A percentile compares a stretch with the other conserved stretches of the same genome.
phyloP scores from a whole-genome alignment of 2,329 filamentous ascomycete species.

The Didymella sp. region DNA sequence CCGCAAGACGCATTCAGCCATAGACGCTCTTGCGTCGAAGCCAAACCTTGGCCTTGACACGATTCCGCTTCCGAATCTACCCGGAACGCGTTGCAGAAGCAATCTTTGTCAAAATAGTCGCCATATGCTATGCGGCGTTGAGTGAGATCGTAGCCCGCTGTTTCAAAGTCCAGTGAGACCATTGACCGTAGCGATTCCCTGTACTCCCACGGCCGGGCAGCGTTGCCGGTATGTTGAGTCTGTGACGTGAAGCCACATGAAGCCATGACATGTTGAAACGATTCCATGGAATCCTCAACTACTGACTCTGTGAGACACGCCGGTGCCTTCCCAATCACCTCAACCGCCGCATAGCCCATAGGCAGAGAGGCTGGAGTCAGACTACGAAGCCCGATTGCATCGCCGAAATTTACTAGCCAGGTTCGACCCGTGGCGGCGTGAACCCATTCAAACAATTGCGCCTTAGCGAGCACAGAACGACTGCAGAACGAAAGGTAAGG shows the following conservation, averaged over 20 bases:
- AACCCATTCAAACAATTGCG: slow-evolving; percentile 44
- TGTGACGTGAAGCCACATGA: slow-evolving; percentile 41
- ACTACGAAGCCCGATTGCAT: slow-evolving; percentile 34
- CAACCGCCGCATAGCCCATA: slow-evolving; percentile 34
- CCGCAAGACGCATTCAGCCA: slow-evolving; percentile 47
- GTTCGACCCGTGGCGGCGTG: slow-evolving; percentile 36
- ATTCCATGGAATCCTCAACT: slow-evolving; percentile 30
- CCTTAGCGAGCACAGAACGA: slow-evolving; percentile 44
- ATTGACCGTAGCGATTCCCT: slow-evolving; percentile 33
- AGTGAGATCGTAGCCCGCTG: slow-evolving; percentile 44
- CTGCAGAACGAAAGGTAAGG: slow-evolving; percentile 39
- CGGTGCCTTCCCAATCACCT: slow-evolving; percentile 36
- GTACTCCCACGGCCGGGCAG: slow-evolving; percentile 46
- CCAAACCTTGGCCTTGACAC: slow-evolving; percentile 29
- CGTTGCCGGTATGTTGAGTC: slow-evolving; percentile 42
- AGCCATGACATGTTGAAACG: slow-evolving; percentile 39
- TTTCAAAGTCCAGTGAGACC: slow-evolving; percentile 41
- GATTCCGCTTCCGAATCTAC: slow-evolving; percentile 23
- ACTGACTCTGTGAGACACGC: slow-evolving; percentile 35
- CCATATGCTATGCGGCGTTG: slow-evolving; percentile 23
- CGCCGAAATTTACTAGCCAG: slow-evolving; percentile 45
- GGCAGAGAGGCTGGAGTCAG: slow-evolving; percentile 38
- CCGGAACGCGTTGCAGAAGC: slow-evolving; percentile 35
- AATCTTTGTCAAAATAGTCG: slow-evolving; percentile 44
- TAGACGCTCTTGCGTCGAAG: slow-evolving; percentile 37